Percentiles rank a stretch among this genome's conserved stretches.
phyloP scores from a whole-genome alignment of 176 grass and related monocot genomes.

The Cenchrus purpureus region DNA sequence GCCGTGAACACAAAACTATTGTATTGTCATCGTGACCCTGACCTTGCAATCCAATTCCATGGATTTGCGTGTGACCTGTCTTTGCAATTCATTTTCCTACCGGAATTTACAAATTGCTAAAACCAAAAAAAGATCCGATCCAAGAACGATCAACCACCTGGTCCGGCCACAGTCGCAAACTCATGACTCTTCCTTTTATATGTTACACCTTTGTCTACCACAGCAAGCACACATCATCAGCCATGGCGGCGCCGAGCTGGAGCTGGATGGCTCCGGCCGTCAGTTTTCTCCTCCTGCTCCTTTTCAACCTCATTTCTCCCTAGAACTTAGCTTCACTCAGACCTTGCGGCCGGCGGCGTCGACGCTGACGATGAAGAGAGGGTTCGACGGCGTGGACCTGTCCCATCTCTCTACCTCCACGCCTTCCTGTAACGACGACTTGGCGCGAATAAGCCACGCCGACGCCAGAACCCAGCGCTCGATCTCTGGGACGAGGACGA shows the following conservation, averaged over 20 bases:
- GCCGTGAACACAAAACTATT: too few relatives aligned
- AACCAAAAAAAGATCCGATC: slow-evolving; percentile 20
- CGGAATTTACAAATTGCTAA: not conserved
- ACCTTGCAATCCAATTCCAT: not conserved
- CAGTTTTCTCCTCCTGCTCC: slow-evolving; percentile 59
- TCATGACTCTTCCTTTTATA: slow-evolving; percentile 33
- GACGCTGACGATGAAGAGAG: slow-evolving; percentile 54
- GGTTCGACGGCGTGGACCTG: slow-evolving; percentile 31
- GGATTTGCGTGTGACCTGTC: not conserved
- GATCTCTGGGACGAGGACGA: slow-evolving; percentile 99
- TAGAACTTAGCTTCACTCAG: too few relatives aligned
- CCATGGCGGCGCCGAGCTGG: slow-evolving; percentile 66
- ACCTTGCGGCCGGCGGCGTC: slow-evolving; percentile 44
- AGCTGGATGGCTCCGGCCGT: slow-evolving; percentile 59
- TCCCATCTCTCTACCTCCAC: slow-evolving; percentile 49
- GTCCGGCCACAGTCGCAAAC: not conserved
- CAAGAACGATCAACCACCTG: slow-evolving; percentile 31
- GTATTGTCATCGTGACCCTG: too few relatives aligned
- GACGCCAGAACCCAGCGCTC: slow-evolving; percentile 41
- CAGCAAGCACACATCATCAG: slow-evolving; percentile 8
- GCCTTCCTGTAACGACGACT: slow-evolving; percentile 39
- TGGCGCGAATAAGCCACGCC: slow-evolving; percentile 39
- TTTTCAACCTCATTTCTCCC: slow-evolving; percentile 52
- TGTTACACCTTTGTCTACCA: slow-evolving; percentile 20
- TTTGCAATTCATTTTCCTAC: not conserved